These are phyloP conservation scores for Bryoerythrophyllum caledonicum DNA, from an alignment of 225 moss, liverwort and hornwort species.

Conservation along the genomic window DNA sequence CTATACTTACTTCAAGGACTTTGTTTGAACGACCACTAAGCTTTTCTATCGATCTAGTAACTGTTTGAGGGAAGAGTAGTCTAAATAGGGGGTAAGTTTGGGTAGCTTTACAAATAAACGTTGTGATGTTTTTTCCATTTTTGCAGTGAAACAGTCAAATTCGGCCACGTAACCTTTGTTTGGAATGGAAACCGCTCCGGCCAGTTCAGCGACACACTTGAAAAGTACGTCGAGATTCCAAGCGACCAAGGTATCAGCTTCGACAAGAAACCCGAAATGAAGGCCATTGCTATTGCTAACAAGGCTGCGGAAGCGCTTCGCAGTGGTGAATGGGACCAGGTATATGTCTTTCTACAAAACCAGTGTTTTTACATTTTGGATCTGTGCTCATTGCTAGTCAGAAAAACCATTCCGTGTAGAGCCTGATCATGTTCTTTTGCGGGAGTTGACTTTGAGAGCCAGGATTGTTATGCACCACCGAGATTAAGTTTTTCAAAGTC, in stretches of 20 bases:
- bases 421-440: background rate
- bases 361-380: background rate
- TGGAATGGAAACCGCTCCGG: conserved; percentile 99
- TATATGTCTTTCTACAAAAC: conserved; percentile 2
- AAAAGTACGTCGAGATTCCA: conserved; percentile 95
- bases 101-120: no score
- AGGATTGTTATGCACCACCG: background rate
- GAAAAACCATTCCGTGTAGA: background rate
- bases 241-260: conserved; percentile 95
- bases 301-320: conserved; percentile 89
- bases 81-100: no score
- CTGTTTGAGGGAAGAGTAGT: no score
- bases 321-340: conserved; percentile 94
- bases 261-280: conserved; percentile 94
- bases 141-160: conserved; percentile 96
- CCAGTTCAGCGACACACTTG: conserved; percentile 84
- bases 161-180: conserved; percentile 98
- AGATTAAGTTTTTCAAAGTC: background rate
- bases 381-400: background rate
- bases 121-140: background rate
- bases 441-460: background rate
- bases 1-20: no score
- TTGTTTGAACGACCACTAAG: no score
- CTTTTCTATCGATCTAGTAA: no score
- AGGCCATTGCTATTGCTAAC: conserved; percentile 75